Conservation (phyloP, 75 land plant genomes). For the Isoetes taiwanensis region DNA sequence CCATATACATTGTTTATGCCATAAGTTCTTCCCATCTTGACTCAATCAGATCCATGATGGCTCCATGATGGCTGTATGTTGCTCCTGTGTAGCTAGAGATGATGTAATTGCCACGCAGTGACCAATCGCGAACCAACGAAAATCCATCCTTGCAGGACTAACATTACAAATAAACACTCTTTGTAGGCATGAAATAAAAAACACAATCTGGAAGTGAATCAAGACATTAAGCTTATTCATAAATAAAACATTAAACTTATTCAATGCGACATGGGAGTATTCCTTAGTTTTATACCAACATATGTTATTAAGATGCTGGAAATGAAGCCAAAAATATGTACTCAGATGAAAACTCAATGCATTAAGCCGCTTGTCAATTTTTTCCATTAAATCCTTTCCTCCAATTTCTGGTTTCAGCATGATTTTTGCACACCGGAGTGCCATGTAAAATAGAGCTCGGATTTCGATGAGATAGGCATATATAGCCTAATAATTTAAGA, state of each 20-base stretch:
- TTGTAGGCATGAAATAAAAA: constrained; percentile 36
- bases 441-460: constrained; percentile 1
- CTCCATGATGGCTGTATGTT: constrained; percentile 11
- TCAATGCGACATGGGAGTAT: constrained; percentile 8
- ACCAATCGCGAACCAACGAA: constrained; percentile 33
- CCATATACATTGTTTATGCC: too few species aligned
- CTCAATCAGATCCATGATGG: constrained; percentile 41
- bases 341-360: not conserved
- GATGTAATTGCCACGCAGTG: constrained; percentile 38
- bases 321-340: not conserved
- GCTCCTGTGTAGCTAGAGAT: constrained; percentile 31
- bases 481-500: not conserved
- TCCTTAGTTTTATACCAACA: constrained; percentile 14
- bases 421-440: constrained; percentile 4
- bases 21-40: constrained; percentile 32
- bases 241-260: constrained; percentile 12
- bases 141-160: constrained; percentile 43
- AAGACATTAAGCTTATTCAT: constrained; percentile 50
- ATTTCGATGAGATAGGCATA: constrained; percentile 2
- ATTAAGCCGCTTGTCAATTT: not conserved
- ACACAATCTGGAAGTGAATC: constrained; percentile 42
- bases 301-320: constrained; percentile 5
- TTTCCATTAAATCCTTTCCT: constrained; percentile 2
- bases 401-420: not conserved
- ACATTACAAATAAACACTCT: constrained; percentile 43